Conservation (phyloP, 164 flowering plant genomes). For the Dillenia suffruticosa region DNA sequence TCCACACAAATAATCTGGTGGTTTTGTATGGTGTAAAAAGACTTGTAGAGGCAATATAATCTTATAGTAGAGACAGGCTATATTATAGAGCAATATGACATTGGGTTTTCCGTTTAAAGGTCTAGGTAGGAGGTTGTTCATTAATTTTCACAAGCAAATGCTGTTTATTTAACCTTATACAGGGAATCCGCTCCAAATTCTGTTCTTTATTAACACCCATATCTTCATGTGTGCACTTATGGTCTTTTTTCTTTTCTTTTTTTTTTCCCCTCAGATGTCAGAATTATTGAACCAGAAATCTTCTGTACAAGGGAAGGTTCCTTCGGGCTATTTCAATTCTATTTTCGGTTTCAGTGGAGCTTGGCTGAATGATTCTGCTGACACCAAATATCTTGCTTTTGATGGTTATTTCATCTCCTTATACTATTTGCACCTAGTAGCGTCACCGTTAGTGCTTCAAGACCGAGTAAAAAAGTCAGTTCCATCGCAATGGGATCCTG, state of each 20-base stretch:
- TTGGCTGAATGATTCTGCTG: slow-evolving; percentile 79
- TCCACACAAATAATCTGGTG: no score
- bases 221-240: no score
- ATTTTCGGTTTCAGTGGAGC: slow-evolving; percentile 71
- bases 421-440: slow-evolving; percentile 67
- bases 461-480: slow-evolving; percentile 78
- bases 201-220: no score
- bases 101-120: no score
- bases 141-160: no score
- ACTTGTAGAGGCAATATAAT: no score
- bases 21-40: no score
- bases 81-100: no score
- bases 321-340: slow-evolving; percentile 83
- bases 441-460: slow-evolving; percentile 62
- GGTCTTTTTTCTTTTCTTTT: not conserved
- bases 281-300: slow-evolving; percentile 87
- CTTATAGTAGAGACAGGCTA: no score
- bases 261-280: slow-evolving; percentile 63
- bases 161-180: no score
- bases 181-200: no score
- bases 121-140: no score
- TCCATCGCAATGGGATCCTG: slow-evolving; percentile 63
- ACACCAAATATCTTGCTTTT: slow-evolving; percentile 73
- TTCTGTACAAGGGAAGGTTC: slow-evolving; percentile 79
- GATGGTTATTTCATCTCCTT: slow-evolving; percentile 85